Percentiles rank a stretch among this genome's conserved stretches.
Evolutionary conservation across 805 yeast genomes (phyloP).

Genomic region (Starmerella stellata): DNA sequence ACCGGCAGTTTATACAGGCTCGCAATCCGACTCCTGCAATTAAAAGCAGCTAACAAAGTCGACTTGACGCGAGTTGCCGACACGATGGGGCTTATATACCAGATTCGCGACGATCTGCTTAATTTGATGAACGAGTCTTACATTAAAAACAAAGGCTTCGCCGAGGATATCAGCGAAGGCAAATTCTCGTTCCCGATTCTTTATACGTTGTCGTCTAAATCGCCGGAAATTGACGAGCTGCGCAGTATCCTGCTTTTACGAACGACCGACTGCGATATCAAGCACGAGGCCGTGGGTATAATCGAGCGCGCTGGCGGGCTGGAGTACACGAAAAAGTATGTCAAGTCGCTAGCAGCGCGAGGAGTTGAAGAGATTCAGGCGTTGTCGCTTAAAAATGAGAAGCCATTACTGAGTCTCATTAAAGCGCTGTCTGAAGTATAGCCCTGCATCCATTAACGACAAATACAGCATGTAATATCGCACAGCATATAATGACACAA

Average conservation of each 20-base stretch:
- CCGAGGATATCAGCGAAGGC: conserved; percentile 81
- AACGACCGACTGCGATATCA: conserved; percentile 34
- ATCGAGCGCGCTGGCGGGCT: conserved; percentile 29
- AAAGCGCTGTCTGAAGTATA: background rate
- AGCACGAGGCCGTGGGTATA: conserved; percentile 33
- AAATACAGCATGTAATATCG: too few relatives aligned
- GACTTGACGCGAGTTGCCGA: conserved; percentile 36
- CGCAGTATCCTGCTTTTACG: conserved; percentile 33
- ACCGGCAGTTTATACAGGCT: conserved; percentile 80
- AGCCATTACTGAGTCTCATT: conserved; percentile 2
- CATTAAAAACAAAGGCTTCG: conserved; percentile 49
- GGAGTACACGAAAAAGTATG: conserved; percentile 24
- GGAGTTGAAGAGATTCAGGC: conserved; percentile 18
- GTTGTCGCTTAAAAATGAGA: background rate
- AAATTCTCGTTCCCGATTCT: conserved; percentile 75
- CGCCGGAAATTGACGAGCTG: conserved; percentile 17
- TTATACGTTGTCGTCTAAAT: conserved; percentile 34
- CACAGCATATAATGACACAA: too few relatives aligned
- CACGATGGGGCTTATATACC: conserved; percentile 65
- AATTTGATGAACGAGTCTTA: conserved; percentile 41
- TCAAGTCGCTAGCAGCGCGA: conserved; percentile 18
- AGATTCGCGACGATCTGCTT: conserved; percentile 66
- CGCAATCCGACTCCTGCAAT: conserved; percentile 38
- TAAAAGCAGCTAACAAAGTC: conserved; percentile 8
- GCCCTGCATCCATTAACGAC: too few relatives aligned